Base-by-base conservation (phyloP, 2,329 filamentous ascomycete species). In the Teratosphaeria nubilosa region DNA sequence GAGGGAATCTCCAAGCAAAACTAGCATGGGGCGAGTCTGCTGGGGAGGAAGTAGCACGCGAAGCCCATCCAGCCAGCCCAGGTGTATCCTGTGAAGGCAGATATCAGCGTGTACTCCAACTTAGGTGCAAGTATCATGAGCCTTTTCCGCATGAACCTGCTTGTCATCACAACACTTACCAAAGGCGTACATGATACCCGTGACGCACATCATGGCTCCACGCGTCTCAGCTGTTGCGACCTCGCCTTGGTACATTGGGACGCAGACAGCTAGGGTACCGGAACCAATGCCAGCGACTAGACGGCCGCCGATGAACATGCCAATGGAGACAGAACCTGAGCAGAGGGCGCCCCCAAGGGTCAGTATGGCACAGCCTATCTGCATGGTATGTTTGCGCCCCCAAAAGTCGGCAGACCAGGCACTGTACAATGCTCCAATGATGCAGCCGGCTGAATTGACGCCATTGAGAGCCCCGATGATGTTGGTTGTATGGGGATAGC, bases 401-500 rank as follows among this genome's bases (percentile, higher is more conserved):
- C 69, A 69, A 52, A 65, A 65, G 56, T 77, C 73, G 6, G 71
- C 71, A n/a, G 64, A 65, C 73, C 75, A 77, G 9, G 72, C 69
- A 50, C 70, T 73, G 58, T 70, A 67, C 1, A 72, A 55, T 30
- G 69, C 70, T n/a, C 72, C 76, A 22, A 73, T 60, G 37, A 69
- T 69, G 25, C 70, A 73, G n/a, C 76, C 75, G 5, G 75, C 76
- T 20, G 72, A 73, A 62, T 75, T 76, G 5, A 78, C 67, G 37
- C 76, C 76, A 65, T 77, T 78, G 55, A 77, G 69, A 22, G 75
- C 76, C 32, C 74, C 76, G 51, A 77, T 74, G 22, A 76, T 69
- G 58, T 73, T 71, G 3, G 74, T 71, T 1, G 76, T 77, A 51
- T 73, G 72, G 1, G 62, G 62, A 61, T 78, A 78, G 24, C 74